These are phyloP conservation scores for Fusarium sp. DNA, from an alignment of 2,329 filamentous ascomycete species.

Conservation along the genomic window DNA sequence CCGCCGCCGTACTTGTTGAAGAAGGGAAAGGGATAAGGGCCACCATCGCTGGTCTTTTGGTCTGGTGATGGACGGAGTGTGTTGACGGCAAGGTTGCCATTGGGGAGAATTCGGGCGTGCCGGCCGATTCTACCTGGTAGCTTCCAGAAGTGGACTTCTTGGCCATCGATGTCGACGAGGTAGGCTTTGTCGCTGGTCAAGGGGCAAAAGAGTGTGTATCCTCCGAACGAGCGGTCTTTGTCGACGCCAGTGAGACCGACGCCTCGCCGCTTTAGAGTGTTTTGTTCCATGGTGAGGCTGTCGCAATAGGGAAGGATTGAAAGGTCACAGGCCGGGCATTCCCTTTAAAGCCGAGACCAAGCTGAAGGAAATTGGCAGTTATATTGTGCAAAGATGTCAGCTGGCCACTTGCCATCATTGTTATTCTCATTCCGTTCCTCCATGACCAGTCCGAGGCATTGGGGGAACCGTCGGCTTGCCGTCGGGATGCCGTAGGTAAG, in stretches of 20 bases:
- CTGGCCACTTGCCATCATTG: no score
- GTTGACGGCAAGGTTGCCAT: conserved; percentile 51
- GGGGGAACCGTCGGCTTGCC: conserved; percentile 18
- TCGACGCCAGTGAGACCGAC: conserved; percentile 50
- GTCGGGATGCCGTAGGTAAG: conserved; percentile 44
- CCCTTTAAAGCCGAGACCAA: no score
- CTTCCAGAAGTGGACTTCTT: conserved; percentile 50
- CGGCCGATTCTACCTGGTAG: conserved; percentile 49
- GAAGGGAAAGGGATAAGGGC: conserved; percentile 48
- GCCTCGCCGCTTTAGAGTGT: conserved; percentile 49
- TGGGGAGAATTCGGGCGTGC: conserved; percentile 48
- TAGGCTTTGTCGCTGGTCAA: conserved; percentile 48
- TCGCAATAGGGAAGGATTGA: no score
- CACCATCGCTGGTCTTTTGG: conserved; percentile 37
- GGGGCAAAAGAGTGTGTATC: conserved; percentile 51
- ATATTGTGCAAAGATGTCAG: no score
- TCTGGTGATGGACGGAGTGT: conserved; percentile 40
- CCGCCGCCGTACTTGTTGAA: conserved; percentile 53
- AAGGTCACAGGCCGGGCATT: no score
- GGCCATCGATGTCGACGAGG: conserved; percentile 49
- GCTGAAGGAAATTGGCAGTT: no score
- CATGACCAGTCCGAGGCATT: no score
- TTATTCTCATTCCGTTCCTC: no score
- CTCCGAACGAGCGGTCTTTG: conserved; percentile 44
- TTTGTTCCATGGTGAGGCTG: conserved; percentile 46